Conservation (phyloP, 2,329 filamentous ascomycete species). For the Onygenales sp. region DNA sequence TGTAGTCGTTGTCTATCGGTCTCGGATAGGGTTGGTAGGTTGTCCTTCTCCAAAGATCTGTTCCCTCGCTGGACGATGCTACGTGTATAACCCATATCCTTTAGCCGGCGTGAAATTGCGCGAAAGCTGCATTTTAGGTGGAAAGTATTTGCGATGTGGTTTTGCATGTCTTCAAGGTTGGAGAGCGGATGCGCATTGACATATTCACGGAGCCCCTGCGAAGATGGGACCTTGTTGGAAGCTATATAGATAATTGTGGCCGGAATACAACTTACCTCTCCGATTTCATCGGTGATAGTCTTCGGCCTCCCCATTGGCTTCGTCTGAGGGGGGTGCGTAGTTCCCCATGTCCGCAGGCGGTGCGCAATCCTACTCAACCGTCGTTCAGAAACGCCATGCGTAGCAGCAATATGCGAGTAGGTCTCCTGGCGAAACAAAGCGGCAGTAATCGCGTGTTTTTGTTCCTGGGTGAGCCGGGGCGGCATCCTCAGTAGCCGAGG, state of each 20-base stretch:
- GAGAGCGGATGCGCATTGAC: constrained; percentile 4
- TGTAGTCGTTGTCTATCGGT: neutral
- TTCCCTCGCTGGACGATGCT: constrained; percentile 4
- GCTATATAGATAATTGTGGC: neutral
- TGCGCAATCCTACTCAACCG: constrained; percentile 13
- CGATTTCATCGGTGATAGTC: constrained; percentile 1
- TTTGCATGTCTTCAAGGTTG: constrained; percentile 5
- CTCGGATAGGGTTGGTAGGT: neutral
- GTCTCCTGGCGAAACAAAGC: constrained; percentile 7
- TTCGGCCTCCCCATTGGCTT: constrained; percentile 6
- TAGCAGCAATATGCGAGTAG: constrained; percentile 3
- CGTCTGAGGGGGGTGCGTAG: constrained; percentile 2
- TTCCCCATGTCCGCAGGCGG: constrained; percentile 7
- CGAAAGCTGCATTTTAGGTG: neutral
- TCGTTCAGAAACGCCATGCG: constrained; percentile 36
- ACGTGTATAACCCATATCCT: constrained; percentile 4
- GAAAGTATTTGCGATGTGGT: constrained; percentile 2
- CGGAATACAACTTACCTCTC: constrained; percentile 1
- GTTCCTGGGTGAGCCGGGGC: constrained; percentile 1
- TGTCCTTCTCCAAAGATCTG: neutral
- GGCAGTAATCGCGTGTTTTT: constrained; percentile 4
- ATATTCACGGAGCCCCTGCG: constrained; percentile 3
- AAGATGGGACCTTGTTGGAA: neutral
- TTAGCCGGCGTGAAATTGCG: constrained; percentile 5
- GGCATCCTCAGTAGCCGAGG: neutral